A percentile compares a stretch with the other conserved stretches of the same genome.
Conservation (phyloP, 1,139 yeast genomes). For the Entelexis sorbosivorans region DNA sequence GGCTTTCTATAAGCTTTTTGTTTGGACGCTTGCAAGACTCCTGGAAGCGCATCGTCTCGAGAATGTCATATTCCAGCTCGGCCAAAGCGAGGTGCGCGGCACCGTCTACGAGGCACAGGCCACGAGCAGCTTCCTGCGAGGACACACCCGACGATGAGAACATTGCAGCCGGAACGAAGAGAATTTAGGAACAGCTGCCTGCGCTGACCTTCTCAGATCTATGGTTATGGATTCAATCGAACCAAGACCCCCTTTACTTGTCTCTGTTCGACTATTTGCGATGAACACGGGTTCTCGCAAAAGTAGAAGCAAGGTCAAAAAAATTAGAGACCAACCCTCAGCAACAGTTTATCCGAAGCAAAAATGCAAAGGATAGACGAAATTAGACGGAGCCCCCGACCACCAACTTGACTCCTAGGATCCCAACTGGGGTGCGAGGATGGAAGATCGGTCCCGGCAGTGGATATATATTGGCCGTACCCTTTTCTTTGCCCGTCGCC, state of each 20-base stretch:
- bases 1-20: slow-evolving; percentile 59
- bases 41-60: slow-evolving; percentile 8
- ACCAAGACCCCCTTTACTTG: not conserved
- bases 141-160: not conserved
- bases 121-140: not conserved
- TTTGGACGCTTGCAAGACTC: slow-evolving; percentile 26
- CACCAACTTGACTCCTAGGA: slow-evolving; percentile 2
- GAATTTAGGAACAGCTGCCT: slow-evolving; percentile 4
- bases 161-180: not conserved
- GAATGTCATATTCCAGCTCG: slow-evolving; percentile 22
- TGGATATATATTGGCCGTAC: slow-evolving; percentile 2
- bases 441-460: not conserved
- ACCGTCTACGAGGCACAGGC: slow-evolving; percentile 7
- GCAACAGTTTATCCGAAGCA: not conserved
- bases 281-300: not conserved
- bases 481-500: slow-evolving; percentile 7
- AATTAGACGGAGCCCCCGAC: not conserved
- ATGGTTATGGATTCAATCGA: not conserved
- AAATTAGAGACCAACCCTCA: not conserved
- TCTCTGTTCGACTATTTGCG: not conserved
- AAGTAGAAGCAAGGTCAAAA: not conserved
- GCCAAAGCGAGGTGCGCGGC: slow-evolving; percentile 21
- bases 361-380: not conserved
- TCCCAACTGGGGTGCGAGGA: slow-evolving; percentile 1
- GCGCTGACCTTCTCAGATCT: not conserved